Conservation (phyloP, 2,329 filamentous ascomycete genomes). For the Dactylonectria estremocensis region DNA sequence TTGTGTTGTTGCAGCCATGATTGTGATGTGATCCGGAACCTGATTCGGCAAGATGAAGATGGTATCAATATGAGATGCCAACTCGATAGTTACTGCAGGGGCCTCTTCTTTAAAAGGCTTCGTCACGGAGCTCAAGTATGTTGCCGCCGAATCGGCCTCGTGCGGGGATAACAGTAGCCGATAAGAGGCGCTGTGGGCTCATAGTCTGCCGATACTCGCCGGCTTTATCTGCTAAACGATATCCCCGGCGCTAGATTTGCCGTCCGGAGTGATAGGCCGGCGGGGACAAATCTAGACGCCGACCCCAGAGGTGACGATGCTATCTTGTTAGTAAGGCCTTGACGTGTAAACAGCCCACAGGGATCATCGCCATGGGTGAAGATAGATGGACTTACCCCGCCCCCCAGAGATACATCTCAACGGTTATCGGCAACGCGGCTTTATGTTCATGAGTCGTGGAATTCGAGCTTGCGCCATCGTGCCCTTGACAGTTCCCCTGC, state of each 20-base stretch:
- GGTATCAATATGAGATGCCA: neutral
- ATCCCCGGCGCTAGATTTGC: neutral
- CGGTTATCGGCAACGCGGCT: neutral
- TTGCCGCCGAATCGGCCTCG: neutral
- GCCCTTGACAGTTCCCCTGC: neutral
- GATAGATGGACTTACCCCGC: neutral
- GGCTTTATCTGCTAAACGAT: conserved; percentile 1
- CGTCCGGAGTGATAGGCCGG: neutral
- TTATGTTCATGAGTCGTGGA: neutral
- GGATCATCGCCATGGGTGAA: neutral
- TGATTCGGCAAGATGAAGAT: neutral
- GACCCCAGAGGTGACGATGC: neutral
- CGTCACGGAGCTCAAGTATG: neutral
- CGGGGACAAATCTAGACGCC: neutral
- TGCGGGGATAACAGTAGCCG: neutral
- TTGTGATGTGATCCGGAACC: conserved; percentile 7
- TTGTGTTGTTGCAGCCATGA: conserved; percentile 25
- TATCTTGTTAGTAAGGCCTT: neutral
- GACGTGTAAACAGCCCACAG: neutral
- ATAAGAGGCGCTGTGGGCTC: neutral
- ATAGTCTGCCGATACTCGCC: neutral
- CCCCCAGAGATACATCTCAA: neutral
- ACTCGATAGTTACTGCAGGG: conserved; percentile 3
- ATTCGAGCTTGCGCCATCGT: neutral
- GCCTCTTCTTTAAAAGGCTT: neutral